These are phyloP conservation scores for Saprolegnia parasitica DNA, from an alignment of 352 stramenopile genomes.

Conservation along the genomic window DNA sequence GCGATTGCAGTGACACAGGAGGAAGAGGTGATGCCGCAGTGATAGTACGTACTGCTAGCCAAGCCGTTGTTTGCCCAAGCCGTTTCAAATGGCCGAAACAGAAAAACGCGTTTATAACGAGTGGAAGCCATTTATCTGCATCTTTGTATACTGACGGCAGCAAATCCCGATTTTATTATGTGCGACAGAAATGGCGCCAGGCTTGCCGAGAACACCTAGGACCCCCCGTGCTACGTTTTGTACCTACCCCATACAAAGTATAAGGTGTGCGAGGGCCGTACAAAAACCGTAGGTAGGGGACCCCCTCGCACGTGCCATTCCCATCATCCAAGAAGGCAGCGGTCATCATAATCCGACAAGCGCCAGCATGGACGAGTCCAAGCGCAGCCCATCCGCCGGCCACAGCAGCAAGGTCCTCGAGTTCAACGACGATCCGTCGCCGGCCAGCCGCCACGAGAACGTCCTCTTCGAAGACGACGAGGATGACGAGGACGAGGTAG, in stretches of 20 bases:
- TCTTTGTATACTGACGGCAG: not conserved
- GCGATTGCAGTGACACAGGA: no score
- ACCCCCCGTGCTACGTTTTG: no score
- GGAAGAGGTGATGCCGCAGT: no score
- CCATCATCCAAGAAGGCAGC: not conserved
- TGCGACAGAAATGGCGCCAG: no score
- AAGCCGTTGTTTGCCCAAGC: not conserved
- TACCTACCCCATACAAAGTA: no score
- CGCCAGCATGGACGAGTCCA: not conserved
- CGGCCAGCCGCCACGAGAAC: not conserved
- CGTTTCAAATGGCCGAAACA: not conserved
- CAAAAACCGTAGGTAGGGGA: no score
- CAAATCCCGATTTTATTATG: not conserved
- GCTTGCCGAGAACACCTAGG: no score
- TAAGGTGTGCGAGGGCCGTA: no score
- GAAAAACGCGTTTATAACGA: not conserved
- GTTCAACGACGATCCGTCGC: not conserved
- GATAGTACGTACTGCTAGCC: not conserved
- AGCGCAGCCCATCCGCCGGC: not conserved
- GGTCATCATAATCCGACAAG: not conserved
- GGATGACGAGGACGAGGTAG: not conserved
- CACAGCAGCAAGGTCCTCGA: constrained; percentile 6
- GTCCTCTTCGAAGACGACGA: not conserved
- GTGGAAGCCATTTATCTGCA: not conserved
- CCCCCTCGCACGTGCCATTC: no score